These are phyloP conservation scores for Globisporangium nagaii DNA, from an alignment of 352 stramenopile genomes.

Conservation along the genomic window DNA sequence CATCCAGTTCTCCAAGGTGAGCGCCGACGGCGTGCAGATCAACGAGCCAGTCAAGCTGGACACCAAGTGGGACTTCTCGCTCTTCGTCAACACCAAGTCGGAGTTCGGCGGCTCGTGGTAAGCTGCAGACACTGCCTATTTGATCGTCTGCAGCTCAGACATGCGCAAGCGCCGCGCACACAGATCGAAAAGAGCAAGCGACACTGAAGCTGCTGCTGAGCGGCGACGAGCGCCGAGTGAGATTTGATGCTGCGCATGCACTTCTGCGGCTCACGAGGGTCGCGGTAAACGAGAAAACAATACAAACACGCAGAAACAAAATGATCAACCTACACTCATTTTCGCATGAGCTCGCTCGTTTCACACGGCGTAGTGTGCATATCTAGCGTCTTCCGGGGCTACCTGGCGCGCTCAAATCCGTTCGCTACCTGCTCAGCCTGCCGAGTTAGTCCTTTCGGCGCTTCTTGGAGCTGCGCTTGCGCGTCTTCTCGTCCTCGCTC, in stretches of 20 bases:
- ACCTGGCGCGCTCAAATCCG: too few species aligned
- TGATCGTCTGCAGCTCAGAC: too few species aligned
- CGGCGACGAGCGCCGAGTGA: too few species aligned
- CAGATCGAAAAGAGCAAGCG: too few species aligned
- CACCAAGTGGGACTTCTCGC: constrained; percentile 91
- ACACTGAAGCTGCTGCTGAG: too few species aligned
- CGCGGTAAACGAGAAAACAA: neutral
- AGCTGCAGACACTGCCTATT: too few species aligned
- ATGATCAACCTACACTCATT: neutral
- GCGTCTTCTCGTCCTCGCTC: constrained; percentile 10
- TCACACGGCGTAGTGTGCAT: neutral
- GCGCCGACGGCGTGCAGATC: constrained; percentile 81
- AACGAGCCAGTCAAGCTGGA: constrained; percentile 94
- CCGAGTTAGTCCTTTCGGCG: constrained; percentile 28
- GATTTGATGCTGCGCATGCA: neutral
- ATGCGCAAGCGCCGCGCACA: too few species aligned
- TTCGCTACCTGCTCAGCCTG: neutral
- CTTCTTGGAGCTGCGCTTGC: constrained; percentile 28
- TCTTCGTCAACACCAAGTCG: constrained; percentile 87
- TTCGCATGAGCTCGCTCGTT: too few species aligned
- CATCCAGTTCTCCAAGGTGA: constrained; percentile 97
- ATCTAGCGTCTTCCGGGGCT: neutral
- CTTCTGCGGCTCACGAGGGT: too few species aligned
- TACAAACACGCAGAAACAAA: constrained; percentile 5
- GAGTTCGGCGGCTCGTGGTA: constrained; percentile 89